phyloP scores from a whole-genome alignment of 2,329 filamentous ascomycete genomes.

The Nigrospora sphaerica region DNA sequence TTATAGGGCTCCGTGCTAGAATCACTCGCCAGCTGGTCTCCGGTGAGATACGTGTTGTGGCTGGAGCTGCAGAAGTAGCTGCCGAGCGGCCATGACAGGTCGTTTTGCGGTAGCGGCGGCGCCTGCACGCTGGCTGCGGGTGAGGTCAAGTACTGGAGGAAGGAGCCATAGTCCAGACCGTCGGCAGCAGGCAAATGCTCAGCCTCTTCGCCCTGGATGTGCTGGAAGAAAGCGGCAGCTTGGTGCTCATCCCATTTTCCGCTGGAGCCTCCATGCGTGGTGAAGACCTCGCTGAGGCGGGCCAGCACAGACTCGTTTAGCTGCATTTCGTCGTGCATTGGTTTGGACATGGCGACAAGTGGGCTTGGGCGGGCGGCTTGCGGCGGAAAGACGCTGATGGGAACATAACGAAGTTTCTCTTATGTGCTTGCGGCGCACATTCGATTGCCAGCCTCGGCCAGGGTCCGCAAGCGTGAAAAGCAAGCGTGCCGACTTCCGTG shows the following conservation, averaged over 20 bases:
- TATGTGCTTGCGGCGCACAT: too few species aligned
- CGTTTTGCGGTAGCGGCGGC: constrained; percentile 26
- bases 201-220: constrained; percentile 1
- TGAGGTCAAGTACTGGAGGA: constrained; percentile 49
- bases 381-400: too few species aligned
- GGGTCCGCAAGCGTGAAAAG: too few species aligned
- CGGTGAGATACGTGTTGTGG: constrained; percentile 89
- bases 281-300: neutral
- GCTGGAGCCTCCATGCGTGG: neutral
- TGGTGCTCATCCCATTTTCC: neutral
- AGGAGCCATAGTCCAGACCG: constrained; percentile 37
- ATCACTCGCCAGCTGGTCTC: constrained; percentile 78
- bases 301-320: neutral
- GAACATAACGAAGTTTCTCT: too few species aligned
- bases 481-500: too few species aligned
- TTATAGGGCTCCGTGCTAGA: constrained; percentile 87
- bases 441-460: too few species aligned
- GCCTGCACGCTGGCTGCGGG: constrained; percentile 32
- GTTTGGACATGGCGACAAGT: too few species aligned
- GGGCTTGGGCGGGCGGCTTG: too few species aligned
- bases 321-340: too few species aligned
- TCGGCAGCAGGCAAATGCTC: constrained; percentile 6
- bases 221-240: neutral
- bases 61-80: constrained; percentile 93
- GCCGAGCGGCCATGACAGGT: constrained; percentile 70